Evolutionary conservation across 768 basidiomycete species (phyloP).

Genomic region (Tulasnella sp.): DNA sequence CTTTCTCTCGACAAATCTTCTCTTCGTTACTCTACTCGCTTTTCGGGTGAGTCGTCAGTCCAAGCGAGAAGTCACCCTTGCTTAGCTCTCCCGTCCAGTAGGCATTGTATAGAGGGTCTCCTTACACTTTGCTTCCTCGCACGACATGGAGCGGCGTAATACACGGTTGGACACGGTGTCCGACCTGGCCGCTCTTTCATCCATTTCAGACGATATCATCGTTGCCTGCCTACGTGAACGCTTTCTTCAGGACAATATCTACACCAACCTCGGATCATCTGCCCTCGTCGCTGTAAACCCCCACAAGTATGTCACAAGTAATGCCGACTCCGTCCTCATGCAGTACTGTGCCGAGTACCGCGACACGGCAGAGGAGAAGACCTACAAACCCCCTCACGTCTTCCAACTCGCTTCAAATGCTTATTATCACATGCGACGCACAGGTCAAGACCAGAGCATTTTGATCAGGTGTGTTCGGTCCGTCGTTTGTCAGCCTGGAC

Average conservation of each 20-base stretch:
- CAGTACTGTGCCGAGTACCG: constrained; percentile 82
- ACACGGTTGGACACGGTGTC: constrained; percentile 25
- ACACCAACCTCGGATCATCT: constrained; percentile 59
- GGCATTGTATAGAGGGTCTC: no score
- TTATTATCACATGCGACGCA: constrained; percentile 93
- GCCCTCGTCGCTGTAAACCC: constrained; percentile 82
- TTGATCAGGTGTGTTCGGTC: constrained; percentile 54
- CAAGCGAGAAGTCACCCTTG: no score
- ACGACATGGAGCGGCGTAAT: constrained; percentile 11
- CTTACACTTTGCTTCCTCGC: no score
- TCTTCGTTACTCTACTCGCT: no score
- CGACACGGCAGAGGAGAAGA: constrained; percentile 52
- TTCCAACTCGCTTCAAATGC: constrained; percentile 85
- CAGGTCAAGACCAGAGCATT: constrained; percentile 84
- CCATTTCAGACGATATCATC: constrained; percentile 71
- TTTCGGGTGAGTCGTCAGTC: no score
- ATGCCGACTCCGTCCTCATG: constrained; percentile 71
- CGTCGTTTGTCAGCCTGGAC: not conserved
- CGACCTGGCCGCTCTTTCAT: constrained; percentile 55
- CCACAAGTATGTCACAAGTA: constrained; percentile 75
- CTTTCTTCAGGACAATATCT: constrained; percentile 73
- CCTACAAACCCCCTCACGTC: constrained; percentile 65
- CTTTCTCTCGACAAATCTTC: no score
- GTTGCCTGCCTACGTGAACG: constrained; percentile 76
- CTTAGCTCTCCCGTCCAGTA: no score